phyloP scores from a whole-genome alignment of 2,329 filamentous ascomycete genomes.

The Cercospora citrullina region DNA sequence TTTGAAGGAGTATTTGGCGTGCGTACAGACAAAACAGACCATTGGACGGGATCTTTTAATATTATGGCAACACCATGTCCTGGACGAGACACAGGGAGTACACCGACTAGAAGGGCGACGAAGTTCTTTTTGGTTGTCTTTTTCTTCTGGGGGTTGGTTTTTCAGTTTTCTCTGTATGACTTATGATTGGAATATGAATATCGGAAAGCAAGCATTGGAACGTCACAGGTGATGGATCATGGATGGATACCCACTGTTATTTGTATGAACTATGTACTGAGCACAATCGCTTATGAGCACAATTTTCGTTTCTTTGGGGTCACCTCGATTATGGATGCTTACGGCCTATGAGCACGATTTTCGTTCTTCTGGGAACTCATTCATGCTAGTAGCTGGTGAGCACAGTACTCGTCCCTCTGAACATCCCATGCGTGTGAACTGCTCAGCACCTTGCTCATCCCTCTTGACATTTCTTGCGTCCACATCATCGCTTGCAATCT shows the following conservation, averaged over 20 bases:
- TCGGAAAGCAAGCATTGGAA: neutral
- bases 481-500: too few species aligned
- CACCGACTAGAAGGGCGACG: neutral
- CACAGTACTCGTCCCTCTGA: too few species aligned
- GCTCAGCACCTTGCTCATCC: too few species aligned
- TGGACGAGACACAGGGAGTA: neutral
- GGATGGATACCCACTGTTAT: constrained; percentile 10
- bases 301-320: neutral
- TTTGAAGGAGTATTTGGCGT: neutral
- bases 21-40: neutral
- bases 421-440: too few species aligned
- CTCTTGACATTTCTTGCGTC: neutral
- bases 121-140: neutral
- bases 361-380: too few species aligned
- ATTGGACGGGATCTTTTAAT: neutral
- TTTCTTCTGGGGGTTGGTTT: neutral
- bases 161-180: constrained; percentile 10
- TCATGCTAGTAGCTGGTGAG: too few species aligned
- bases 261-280: constrained; percentile 16
- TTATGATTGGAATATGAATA: constrained; percentile 20
- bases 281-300: constrained; percentile 1
- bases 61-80: neutral
- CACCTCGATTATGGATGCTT: neutral
- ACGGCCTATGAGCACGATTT: neutral
- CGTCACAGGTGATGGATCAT: neutral